These are phyloP conservation scores for Candida taoyuanica DNA, from an alignment of 805 yeast species.

Conservation along the genomic window DNA sequence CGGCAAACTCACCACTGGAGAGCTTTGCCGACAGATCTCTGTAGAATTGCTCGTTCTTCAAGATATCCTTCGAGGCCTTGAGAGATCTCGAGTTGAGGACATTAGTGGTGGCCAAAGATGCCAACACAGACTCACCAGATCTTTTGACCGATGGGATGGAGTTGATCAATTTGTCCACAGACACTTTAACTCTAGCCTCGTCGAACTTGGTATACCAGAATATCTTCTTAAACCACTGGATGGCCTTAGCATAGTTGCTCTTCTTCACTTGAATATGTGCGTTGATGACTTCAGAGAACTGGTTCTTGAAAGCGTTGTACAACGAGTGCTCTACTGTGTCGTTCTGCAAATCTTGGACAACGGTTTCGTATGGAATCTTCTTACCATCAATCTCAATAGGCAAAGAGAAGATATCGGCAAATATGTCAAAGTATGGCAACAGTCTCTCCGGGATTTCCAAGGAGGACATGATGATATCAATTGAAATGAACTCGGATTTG, in stretches of 20 bases:
- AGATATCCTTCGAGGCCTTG: constrained; percentile 58
- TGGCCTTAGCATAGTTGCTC: constrained; percentile 59
- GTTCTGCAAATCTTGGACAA: constrained; percentile 64
- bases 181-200: constrained; percentile 60
- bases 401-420: constrained; percentile 63
- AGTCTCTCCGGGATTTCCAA: constrained; percentile 44
- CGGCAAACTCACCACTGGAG: constrained; percentile 47
- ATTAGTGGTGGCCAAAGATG: constrained; percentile 52
- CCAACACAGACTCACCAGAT: constrained; percentile 51
- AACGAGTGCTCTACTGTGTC: constrained; percentile 65
- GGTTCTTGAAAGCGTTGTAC: constrained; percentile 51
- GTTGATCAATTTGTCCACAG: constrained; percentile 38
- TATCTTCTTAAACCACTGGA: constrained; percentile 70
- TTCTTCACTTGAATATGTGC: constrained; percentile 58
- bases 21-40: constrained; percentile 44
- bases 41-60: constrained; percentile 58
- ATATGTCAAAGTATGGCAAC: constrained; percentile 61
- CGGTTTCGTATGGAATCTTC: constrained; percentile 63
- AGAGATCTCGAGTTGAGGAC: constrained; percentile 57
- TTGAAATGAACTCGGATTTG: constrained; percentile 71
- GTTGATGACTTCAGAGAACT: constrained; percentile 61
- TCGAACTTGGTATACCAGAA: constrained; percentile 69
- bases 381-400: constrained; percentile 66
- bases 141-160: constrained; percentile 38
- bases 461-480: constrained; percentile 58